Evolutionary conservation across 306 rosid species (phyloP).

Genomic region (Fragaria iinumae): DNA sequence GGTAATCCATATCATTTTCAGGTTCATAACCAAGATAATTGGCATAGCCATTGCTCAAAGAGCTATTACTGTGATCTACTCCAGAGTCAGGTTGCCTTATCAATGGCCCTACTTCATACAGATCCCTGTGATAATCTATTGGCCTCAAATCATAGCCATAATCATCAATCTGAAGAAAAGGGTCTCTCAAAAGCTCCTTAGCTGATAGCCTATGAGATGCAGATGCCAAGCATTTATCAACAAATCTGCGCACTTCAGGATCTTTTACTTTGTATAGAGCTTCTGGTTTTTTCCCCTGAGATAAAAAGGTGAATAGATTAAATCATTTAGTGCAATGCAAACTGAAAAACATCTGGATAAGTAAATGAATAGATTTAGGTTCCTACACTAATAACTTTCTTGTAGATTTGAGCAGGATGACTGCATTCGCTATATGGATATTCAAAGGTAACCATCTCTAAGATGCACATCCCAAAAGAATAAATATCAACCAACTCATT

Average conservation of each 20-base stretch:
- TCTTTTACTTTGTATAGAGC: conserved; percentile 70
- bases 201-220: conserved; percentile 81
- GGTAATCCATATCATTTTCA: conserved; percentile 43
- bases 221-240: conserved; percentile 88
- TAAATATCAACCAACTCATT: conserved; percentile 94
- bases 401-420: conserved; percentile 93
- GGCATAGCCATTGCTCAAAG: conserved; percentile 41
- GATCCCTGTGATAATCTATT: conserved; percentile 42
- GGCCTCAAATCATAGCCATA: conserved; percentile 49
- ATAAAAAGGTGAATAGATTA: conserved; percentile 22
- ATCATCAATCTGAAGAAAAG: conserved; percentile 78
- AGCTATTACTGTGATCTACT: conserved; percentile 31
- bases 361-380: conserved; percentile 13
- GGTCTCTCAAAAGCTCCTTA: conserved; percentile 74
- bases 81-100: conserved; percentile 49
- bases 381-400: conserved; percentile 84
- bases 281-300: conserved; percentile 81
- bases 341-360: conserved; percentile 10
- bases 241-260: conserved; percentile 68
- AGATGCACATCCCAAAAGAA: conserved; percentile 94
- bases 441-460: conserved; percentile 96
- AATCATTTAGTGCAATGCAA: conserved; percentile 15
- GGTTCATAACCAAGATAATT: conserved; percentile 49
- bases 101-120: conserved; percentile 54
- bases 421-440: conserved; percentile 96